Base-by-base conservation (phyloP, 768 basidiomycete genomes). In the Mycena olivaceomarginata region DNA sequence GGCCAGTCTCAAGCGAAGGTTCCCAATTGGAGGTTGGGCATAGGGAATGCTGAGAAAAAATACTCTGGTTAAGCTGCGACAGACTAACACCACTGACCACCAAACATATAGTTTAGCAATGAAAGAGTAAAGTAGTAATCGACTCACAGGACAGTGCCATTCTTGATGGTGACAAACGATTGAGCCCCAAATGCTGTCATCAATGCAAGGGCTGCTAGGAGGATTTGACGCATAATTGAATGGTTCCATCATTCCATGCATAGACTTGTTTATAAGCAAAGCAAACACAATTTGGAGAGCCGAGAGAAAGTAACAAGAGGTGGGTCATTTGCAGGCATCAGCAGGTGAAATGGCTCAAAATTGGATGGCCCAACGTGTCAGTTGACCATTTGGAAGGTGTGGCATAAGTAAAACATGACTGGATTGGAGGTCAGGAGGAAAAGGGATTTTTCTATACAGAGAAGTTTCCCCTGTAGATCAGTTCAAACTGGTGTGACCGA, bases 1-100 rank as follows among this genome's bases (percentile, higher is more conserved):
- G 20, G 86, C 85, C 15, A 82, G 81, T 45, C 84, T 72, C 78
- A 85, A 85, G 18, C 86, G 82, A 25, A 86, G 79, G 60, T 85
- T 75, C 9, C 84, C 84, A 2, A 86, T 66, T 5, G 86, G 86
- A 16, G 86, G 82, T 70, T 86, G 82, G 18, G 84, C 86, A 64
- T 84, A 87, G 0, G 85, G 86, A 12, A 87, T 84, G 45, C 83
- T 83, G 6, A 85, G 83, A n/a, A 77, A 83, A 87, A 74, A 86
- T 84, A 18, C 77, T 79, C 48, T 86, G 85, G 18, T 80, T 71
- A 37, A 80, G 79, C 69, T 83, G 78, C 2, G 78, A 74, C 13
- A 79, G 63, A 37, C 70, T 71, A 13, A 79, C 78, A 43, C 78
- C 78, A 10, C 74, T 79, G 25, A 31, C 31, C 31, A 31, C 31